Conservation (phyloP, 768 basidiomycete species). For the Mycena albidolilacea region DNA sequence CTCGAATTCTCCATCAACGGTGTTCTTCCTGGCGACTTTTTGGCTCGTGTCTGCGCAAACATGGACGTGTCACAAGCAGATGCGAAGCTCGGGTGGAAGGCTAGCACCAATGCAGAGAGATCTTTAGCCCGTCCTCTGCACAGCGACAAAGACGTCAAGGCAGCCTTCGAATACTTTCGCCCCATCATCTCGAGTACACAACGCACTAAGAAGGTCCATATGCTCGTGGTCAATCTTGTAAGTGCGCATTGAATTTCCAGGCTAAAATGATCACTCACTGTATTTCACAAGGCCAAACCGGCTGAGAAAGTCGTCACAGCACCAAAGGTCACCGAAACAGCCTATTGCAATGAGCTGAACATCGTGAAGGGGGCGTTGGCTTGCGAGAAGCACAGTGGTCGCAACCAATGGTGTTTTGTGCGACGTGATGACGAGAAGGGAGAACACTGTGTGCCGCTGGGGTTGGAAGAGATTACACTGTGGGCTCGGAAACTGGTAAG, state of each 20-base stretch:
- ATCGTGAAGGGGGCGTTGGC: neutral
- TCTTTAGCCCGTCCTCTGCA: neutral
- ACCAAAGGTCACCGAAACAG: neutral
- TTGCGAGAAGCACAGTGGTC: neutral
- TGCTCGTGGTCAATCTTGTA: neutral
- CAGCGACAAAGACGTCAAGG: too few species aligned
- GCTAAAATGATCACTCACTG: conserved; percentile 6
- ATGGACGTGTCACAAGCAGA: neutral
- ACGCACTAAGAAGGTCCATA: neutral
- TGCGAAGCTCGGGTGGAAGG: neutral
- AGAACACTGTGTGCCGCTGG: too few species aligned
- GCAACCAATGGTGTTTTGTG: neutral
- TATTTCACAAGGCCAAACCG: neutral
- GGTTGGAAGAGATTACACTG: too few species aligned
- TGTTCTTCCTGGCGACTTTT: neutral
- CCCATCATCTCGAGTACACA: neutral
- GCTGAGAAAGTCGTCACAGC: neutral
- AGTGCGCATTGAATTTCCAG: too few species aligned
- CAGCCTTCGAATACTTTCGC: neutral
- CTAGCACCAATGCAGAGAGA: neutral
- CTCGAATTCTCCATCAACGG: neutral
- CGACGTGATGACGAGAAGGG: too few species aligned
- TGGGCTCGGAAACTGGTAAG: too few species aligned
- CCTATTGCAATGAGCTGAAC: neutral
- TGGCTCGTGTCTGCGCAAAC: neutral